Conservation (phyloP, 495 filamentous ascomycete genomes). For the Penicillium longicatenatum region DNA sequence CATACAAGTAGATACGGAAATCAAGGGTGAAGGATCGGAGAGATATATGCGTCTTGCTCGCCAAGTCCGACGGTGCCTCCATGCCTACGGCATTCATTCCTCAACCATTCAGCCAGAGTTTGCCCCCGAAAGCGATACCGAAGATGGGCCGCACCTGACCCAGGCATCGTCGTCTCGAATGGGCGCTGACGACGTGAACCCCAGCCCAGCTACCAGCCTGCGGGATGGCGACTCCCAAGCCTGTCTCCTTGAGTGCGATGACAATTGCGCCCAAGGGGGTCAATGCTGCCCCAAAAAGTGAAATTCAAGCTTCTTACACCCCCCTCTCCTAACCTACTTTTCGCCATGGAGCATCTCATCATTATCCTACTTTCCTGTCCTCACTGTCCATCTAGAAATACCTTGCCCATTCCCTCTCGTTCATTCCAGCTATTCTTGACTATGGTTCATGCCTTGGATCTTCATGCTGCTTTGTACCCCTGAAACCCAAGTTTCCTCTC, state of each 20-base stretch:
- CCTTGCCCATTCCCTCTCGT: not conserved
- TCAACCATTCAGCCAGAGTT: slow-evolving; percentile 98
- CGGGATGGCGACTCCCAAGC: slow-evolving; percentile 54
- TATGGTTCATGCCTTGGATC: not conserved
- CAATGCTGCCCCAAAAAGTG: slow-evolving; percentile 68
- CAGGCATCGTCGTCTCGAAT: slow-evolving; percentile 30
- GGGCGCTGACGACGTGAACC: slow-evolving; percentile 29
- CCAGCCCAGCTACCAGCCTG: slow-evolving; percentile 52
- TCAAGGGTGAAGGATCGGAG: slow-evolving; percentile 68
- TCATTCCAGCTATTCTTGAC: not conserved
- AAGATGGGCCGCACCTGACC: slow-evolving; percentile 36
- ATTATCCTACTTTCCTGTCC: not conserved
- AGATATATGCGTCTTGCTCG: slow-evolving; percentile 87
- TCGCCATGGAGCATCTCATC: not conserved
- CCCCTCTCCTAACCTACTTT: not conserved
- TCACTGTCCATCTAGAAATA: not conserved
- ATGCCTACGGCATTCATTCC: slow-evolving; percentile 96
- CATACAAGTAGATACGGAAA: slow-evolving; percentile 80
- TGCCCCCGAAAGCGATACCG: slow-evolving; percentile 60
- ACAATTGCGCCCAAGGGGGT: slow-evolving; percentile 69
- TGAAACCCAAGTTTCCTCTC: not conserved
- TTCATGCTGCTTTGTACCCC: not conserved
- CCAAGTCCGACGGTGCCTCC: slow-evolving; percentile 79
- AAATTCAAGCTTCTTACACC: slow-evolving; percentile 16
- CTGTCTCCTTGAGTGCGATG: slow-evolving; percentile 85